Evolutionary conservation across 2,329 filamentous ascomycete species (phyloP).

Genomic region (Phaeophleospora eucalypticola): DNA sequence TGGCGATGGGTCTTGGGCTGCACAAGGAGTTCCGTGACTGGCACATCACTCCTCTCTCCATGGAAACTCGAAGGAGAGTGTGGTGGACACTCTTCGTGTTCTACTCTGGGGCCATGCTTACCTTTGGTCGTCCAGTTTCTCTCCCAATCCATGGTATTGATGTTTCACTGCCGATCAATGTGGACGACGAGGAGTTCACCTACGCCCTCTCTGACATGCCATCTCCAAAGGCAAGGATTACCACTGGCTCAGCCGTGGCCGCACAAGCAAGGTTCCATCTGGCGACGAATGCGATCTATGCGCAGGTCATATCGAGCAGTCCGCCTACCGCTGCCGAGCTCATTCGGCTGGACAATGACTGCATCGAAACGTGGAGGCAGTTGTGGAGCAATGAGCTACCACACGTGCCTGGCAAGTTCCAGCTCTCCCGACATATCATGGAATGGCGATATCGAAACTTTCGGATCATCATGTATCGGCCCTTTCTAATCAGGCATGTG

Average conservation of each 20-base stretch:
- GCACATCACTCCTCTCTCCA: slow-evolving; percentile 40
- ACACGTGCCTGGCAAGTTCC: slow-evolving; percentile 35
- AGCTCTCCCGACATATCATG: slow-evolving; percentile 42
- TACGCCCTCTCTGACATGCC: slow-evolving; percentile 24
- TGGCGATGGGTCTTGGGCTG: slow-evolving; percentile 49
- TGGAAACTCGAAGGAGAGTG: slow-evolving; percentile 34
- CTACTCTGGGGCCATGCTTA: slow-evolving; percentile 49
- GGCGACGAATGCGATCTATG: slow-evolving; percentile 44
- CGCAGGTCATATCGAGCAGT: slow-evolving; percentile 43
- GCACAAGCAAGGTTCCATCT: slow-evolving; percentile 46
- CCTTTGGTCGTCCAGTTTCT: slow-evolving; percentile 47
- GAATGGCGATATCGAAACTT: slow-evolving; percentile 45
- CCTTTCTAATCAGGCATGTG: slow-evolving; percentile 43
- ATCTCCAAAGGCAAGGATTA: slow-evolving; percentile 26
- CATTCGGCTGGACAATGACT: slow-evolving; percentile 38
- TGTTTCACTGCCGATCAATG: slow-evolving; percentile 41
- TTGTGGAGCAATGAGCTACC: slow-evolving; percentile 36
- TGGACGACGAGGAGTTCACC: slow-evolving; percentile 43
- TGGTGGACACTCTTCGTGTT: slow-evolving; percentile 43
- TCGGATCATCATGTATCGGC: slow-evolving; percentile 47
- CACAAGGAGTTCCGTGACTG: slow-evolving; percentile 49
- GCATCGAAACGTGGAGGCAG: slow-evolving; percentile 39
- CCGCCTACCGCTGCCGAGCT: slow-evolving; percentile 42
- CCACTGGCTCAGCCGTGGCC: slow-evolving; percentile 43
- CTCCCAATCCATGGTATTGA: slow-evolving; percentile 45